These are phyloP conservation scores for Beverwykella pulmonaria DNA, from an alignment of 495 filamentous ascomycete genomes.

Conservation along the genomic window DNA sequence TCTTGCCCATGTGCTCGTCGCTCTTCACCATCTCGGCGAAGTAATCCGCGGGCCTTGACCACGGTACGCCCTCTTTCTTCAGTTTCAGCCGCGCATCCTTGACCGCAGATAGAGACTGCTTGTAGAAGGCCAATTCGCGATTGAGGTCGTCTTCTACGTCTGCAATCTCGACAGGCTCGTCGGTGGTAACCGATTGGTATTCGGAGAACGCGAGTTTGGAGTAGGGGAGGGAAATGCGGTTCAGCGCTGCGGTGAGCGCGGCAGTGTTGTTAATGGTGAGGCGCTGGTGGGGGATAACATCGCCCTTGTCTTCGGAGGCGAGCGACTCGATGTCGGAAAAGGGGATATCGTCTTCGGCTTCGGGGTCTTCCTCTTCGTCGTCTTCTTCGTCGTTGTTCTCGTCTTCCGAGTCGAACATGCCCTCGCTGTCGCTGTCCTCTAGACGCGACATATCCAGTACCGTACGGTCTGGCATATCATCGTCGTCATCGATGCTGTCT, in stretches of 20 bases:
- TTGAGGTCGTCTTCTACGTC: constrained; percentile 84
- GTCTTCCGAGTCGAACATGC: constrained; percentile 37
- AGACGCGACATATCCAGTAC: constrained; percentile 37
- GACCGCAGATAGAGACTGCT: constrained; percentile 80
- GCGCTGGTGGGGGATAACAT: constrained; percentile 84
- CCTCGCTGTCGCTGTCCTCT: constrained; percentile 40
- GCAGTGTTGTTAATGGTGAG: constrained; percentile 96
- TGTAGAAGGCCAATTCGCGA: constrained; percentile 92
- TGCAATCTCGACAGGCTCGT: constrained; percentile 57
- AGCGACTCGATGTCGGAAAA: constrained; percentile 80
- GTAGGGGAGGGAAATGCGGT: constrained; percentile 69
- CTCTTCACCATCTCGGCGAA: constrained; percentile 99
- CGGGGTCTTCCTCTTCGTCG: constrained; percentile 39
- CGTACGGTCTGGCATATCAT: constrained; percentile 29
- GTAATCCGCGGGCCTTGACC: constrained; percentile 88
- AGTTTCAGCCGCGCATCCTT: constrained; percentile 69
- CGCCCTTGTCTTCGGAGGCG: constrained; percentile 77
- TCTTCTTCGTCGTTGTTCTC: constrained; percentile 33
- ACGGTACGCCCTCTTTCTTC: constrained; percentile 79
- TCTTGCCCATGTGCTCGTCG: constrained; percentile 96
- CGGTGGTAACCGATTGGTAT: constrained; percentile 61
- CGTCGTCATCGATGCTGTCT: constrained; percentile 32
- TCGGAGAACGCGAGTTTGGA: constrained; percentile 64
- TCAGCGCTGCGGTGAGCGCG: constrained; percentile 58
- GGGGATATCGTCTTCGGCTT: constrained; percentile 74